Conservation (phyloP, 2,329 filamentous ascomycete genomes). For the Sclerotinia glacialis region DNA sequence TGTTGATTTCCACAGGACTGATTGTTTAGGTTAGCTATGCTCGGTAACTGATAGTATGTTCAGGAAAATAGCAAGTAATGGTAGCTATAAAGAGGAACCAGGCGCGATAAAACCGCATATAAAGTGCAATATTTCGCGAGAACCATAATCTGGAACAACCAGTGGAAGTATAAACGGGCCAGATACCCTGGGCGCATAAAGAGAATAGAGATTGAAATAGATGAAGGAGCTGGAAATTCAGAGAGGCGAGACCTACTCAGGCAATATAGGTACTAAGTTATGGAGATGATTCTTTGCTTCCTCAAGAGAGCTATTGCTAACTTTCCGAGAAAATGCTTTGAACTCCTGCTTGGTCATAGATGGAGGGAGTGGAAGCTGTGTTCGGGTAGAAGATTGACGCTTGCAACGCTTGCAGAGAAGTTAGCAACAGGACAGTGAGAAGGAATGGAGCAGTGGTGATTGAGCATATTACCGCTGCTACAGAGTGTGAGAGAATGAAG, state of each 20-base stretch:
- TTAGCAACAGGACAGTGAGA: not conserved
- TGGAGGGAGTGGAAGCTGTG: not conserved
- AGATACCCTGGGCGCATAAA: not conserved
- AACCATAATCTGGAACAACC: not conserved
- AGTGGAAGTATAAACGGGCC: not conserved
- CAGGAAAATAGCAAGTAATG: not conserved
- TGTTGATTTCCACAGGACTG: not conserved
- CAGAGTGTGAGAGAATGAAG: not conserved
- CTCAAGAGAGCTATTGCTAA: not conserved
- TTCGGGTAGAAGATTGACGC: constrained; percentile 4
- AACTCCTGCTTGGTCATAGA: constrained; percentile 4
- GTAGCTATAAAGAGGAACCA: not conserved
- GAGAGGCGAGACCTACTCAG: not conserved
- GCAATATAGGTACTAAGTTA: constrained; percentile 5
- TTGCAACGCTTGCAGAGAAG: constrained; percentile 1
- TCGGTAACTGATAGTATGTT: not conserved
- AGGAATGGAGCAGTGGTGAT: not conserved
- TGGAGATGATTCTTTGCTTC: constrained; percentile 16
- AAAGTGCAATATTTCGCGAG: not conserved
- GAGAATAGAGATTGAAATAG: not conserved
- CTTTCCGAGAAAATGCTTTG: constrained; percentile 3
- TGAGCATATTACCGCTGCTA: not conserved
- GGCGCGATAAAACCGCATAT: not conserved
- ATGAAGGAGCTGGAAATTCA: not conserved
- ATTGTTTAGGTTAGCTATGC: not conserved